Percentiles rank a stretch among this genome's conserved stretches.
These are phyloP conservation scores for Rhododendron kiyosumense DNA, from an alignment of 148 eudicot species.

Conservation along the genomic window DNA sequence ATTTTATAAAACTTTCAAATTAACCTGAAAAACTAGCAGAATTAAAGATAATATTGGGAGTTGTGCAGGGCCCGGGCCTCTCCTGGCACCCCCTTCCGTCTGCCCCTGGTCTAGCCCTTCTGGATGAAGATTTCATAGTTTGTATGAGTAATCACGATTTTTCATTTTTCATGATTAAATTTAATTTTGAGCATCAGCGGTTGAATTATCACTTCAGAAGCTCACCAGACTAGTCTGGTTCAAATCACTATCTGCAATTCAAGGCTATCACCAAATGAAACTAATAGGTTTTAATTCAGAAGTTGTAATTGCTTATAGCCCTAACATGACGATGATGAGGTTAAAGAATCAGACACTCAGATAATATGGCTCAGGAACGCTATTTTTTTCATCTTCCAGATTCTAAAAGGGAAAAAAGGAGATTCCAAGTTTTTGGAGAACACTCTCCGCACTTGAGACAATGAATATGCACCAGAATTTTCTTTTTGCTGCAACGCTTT, in stretches of 20 bases:
- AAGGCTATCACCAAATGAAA: background rate
- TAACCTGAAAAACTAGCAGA: too few relatives aligned
- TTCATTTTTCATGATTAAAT: background rate
- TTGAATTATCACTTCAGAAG: background rate
- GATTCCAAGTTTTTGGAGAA: background rate
- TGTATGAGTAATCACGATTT: background rate
- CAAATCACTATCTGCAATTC: background rate
- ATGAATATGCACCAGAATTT: background rate
- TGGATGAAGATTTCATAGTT: background rate
- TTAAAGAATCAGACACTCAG: background rate
- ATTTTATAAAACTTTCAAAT: too few relatives aligned
- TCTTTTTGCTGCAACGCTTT: background rate
- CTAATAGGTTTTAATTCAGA: background rate
- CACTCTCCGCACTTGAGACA: background rate
- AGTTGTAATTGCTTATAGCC: background rate
- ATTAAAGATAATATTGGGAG: too few relatives aligned
- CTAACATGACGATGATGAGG: background rate
- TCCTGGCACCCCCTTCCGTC: too few relatives aligned
- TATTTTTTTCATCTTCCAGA: background rate
- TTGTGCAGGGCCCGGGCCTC: too few relatives aligned
- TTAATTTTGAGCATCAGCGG: background rate
- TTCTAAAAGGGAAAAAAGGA: background rate
- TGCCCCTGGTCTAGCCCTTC: background rate
- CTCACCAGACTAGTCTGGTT: background rate
- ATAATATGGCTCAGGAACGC: background rate